Evolutionary conservation across 148 eudicot genomes (phyloP).

Genomic region (Euryodendron excelsum): DNA sequence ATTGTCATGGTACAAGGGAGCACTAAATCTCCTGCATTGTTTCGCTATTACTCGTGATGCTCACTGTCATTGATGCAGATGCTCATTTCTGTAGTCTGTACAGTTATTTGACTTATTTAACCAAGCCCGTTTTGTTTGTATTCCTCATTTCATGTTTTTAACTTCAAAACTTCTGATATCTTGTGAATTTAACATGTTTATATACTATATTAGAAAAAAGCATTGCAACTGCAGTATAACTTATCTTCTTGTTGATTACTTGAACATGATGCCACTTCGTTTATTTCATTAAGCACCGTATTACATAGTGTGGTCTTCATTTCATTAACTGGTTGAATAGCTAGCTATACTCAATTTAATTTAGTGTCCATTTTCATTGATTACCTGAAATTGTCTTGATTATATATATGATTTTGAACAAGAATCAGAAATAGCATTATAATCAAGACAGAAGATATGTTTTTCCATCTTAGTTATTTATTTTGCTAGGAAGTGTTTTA

Average conservation of each 20-base stretch:
- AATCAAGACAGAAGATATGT: too few species aligned
- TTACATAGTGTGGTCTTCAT: too few species aligned
- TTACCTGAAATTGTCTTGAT: background rate
- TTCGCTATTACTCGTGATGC: background rate
- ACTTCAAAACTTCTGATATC: background rate
- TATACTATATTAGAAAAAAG: background rate
- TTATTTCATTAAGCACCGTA: background rate
- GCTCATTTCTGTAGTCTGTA: too few species aligned
- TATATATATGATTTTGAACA: background rate
- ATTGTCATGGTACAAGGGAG: background rate
- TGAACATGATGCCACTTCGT: background rate
- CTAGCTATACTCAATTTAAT: too few species aligned
- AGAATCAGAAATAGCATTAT: background rate
- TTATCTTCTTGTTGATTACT: background rate
- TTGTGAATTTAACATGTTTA: background rate
- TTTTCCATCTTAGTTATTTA: background rate
- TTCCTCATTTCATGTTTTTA: background rate
- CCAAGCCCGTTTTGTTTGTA: background rate
- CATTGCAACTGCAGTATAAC: background rate
- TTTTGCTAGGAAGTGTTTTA: background rate
- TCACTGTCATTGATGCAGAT: background rate
- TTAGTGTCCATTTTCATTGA: too few species aligned
- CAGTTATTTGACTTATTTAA: conserved; percentile 1
- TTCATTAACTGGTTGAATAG: background rate
- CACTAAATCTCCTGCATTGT: background rate